Evolutionary conservation across 2,329 filamentous ascomycete genomes (phyloP).

Genomic region (Periconia sp.): DNA sequence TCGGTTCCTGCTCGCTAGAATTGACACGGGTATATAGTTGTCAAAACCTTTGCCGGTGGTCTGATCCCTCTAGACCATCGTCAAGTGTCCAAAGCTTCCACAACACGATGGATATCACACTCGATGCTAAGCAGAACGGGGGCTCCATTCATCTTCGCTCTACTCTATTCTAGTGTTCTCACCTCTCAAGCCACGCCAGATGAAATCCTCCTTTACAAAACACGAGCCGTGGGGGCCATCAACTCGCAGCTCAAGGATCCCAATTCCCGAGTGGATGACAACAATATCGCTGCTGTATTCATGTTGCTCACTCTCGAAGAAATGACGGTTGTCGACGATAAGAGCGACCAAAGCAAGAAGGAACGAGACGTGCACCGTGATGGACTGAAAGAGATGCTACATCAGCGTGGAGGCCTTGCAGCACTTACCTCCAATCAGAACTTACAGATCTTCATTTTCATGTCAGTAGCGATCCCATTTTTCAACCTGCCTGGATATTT

Average conservation of each 20-base stretch:
- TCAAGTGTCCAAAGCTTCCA: constrained; percentile 18
- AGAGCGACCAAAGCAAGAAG: constrained; percentile 18
- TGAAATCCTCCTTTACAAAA: constrained; percentile 22
- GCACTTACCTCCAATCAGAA: constrained; percentile 28
- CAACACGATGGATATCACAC: constrained; percentile 27
- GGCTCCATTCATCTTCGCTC: constrained; percentile 32
- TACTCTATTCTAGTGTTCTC: constrained; percentile 28
- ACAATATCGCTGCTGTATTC: constrained; percentile 36
- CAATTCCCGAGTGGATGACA: constrained; percentile 25
- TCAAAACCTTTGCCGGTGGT: constrained; percentile 18
- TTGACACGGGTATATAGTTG: constrained; percentile 19
- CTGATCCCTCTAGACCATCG: constrained; percentile 33
- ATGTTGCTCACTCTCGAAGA: constrained; percentile 37
- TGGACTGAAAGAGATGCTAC: constrained; percentile 34
- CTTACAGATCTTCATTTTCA: constrained; percentile 35
- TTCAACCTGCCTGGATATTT: background rate
- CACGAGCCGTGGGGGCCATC: constrained; percentile 29
- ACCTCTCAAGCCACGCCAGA: constrained; percentile 18
- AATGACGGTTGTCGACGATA: constrained; percentile 24
- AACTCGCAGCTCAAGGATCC: constrained; percentile 28
- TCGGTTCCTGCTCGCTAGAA: constrained; percentile 3
- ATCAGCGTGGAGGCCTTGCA: constrained; percentile 36
- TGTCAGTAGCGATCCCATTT: constrained; percentile 21
- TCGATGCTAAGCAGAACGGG: constrained; percentile 25
- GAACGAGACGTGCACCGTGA: constrained; percentile 30